Base-by-base conservation (phyloP, 2,329 filamentous ascomycete genomes). In the Fusarium nematophilum region DNA sequence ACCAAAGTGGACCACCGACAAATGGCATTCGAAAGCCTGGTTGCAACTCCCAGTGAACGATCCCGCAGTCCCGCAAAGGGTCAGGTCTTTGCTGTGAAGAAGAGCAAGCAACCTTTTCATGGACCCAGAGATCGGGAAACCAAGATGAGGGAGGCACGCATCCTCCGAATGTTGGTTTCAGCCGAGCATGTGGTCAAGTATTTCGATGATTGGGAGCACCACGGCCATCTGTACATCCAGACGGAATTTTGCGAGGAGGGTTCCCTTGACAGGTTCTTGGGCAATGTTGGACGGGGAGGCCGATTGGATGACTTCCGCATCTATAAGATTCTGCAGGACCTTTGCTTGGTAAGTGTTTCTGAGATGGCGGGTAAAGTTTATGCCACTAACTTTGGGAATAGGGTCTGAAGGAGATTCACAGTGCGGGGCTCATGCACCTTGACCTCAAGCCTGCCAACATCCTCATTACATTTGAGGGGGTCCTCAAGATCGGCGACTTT, bases 221-320 rank as follows among this genome's bases (percentile, higher is more conserved):
- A 91, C 65, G 85, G 86, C 52, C 88, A 94, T 71, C 84, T 99
- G 9, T 99, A 97, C 78, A 98, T 99, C 57, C 94, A 98, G 78
- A 98, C 94, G 0, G 95, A 99, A 72, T 98, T 89, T 72, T 99
- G 95, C 70, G 93, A 97, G 73, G 92, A 97, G 72, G 95, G 95
- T 13, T 96, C 92, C 57, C 80, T 99, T 36, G 90, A 96, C 72
- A 84, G 87, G 13, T 99, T 98, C 72, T 82, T 99, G 25, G 84
- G 86, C n/a, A 86, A 90, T 53, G 87, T 92, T 57, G 95, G 95
- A 18, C 84, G 89, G 58, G 92, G 91, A 72, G 93, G 92, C 39
- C 86, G 94, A 66, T 79, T 99, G 64, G 95, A 99, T 75, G 95
- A 98, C 74, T 99, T 99, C 78, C 87, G 95, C 59, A 97, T 98